phyloP scores from a whole-genome alignment of 306 rosid genomes.

The Herpetospermum pedunculosum region DNA sequence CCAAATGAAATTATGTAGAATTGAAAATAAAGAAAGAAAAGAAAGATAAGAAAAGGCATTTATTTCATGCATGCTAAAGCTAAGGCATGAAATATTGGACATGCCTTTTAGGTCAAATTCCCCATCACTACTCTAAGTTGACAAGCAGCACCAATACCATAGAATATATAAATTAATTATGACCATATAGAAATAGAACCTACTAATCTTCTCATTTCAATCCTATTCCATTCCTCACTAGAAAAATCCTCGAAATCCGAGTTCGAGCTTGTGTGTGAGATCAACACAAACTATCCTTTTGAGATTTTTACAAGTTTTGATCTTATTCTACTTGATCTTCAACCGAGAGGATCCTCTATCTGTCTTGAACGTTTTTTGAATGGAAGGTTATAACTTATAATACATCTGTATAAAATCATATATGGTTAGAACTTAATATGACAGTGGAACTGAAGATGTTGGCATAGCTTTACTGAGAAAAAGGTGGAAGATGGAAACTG shows the following conservation, averaged over 20 bases:
- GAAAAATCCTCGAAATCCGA: not conserved
- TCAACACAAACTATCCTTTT: not conserved
- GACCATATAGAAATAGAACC: conserved; percentile 1
- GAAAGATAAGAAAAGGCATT: not conserved
- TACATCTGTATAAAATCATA: not conserved
- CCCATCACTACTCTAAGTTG: conserved; percentile 2
- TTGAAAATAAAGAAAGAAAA: not conserved
- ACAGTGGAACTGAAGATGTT: not conserved
- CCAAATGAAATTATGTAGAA: not conserved
- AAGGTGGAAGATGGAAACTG: not conserved
- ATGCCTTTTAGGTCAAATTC: not conserved
- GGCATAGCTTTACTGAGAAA: not conserved
- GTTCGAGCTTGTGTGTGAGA: not conserved
- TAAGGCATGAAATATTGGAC: not conserved
- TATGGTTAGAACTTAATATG: not conserved
- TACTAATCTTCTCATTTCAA: not conserved
- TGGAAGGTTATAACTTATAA: too few relatives aligned
- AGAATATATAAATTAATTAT: not conserved
- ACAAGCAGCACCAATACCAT: conserved; percentile 4
- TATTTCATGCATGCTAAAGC: conserved; percentile 9
- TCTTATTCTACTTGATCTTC: not conserved
- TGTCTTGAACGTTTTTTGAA: not conserved
- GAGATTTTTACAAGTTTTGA: not conserved
- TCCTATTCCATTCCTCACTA: not conserved
- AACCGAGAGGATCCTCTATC: not conserved